Base-by-base conservation (phyloP, 441 rosid genomes). In the Pelargonium cotyledonis region DNA sequence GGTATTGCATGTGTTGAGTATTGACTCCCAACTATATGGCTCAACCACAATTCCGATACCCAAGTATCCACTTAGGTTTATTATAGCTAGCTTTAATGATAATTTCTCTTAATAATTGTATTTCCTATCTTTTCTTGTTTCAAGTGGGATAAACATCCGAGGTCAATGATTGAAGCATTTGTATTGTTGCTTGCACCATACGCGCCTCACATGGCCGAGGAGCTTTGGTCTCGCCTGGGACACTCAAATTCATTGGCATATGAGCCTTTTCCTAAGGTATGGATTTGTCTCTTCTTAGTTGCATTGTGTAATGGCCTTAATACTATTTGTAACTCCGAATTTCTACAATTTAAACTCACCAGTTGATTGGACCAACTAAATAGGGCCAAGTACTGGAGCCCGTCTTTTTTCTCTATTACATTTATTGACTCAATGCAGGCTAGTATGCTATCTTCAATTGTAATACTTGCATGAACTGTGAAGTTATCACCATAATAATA, bases 141-240 rank as follows among this genome's bases (percentile, higher is more conserved):
- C 40, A 76, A 94, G 96, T 91, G 97, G 99, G 88, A 85, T 55
- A 88, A 82, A 69, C 97, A 82, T 47, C 96, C 97, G 11, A 85
- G 78, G 77, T 80, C 78, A 51, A 80, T 85, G 21, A 77, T 85
- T 44, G 92, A 89, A 82, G 84, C 85, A 38, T 95, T 87, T 35
- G 40, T 35, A 35, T 35, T 35, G 40, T 35, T 35, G 40, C 40
- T 94, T 57, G 80, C 97, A 10, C 98, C 98, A 57, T 91, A 91
- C 47, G 92, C 95, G 5, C 98, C 97, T 72, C 96, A 94, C 82
- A 95, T 95, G 83, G 87, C 96, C 0, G 99, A 94, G 81, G 97
- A 94, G 83, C 88, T 94, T 71, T 94, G 99, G 99, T 87, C 78
- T 65, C 94, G 90, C 72, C 74, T 94, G 18, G 92, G 96, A 73